These are phyloP conservation scores for Chalciporus sp. DNA, from an alignment of 1,284 basidiomycete genomes.

Conservation along the genomic window DNA sequence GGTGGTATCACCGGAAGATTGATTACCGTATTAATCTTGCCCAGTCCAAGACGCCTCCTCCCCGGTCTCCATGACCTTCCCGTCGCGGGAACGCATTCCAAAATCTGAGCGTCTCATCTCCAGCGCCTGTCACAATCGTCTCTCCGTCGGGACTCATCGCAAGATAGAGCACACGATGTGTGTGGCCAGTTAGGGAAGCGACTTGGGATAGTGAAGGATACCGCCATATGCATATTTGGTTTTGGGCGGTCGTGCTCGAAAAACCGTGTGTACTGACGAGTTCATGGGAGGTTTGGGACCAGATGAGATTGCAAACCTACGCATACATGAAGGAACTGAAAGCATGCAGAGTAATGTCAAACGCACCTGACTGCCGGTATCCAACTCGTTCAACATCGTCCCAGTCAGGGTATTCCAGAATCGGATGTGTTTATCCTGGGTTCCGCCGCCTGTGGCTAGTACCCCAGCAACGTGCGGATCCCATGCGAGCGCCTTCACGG, in stretches of 20 bases:
- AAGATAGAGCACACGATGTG: slow-evolving; percentile 92
- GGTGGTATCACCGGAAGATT: background rate
- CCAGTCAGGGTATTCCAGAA: slow-evolving; percentile 97
- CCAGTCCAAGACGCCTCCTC: slow-evolving; percentile 41
- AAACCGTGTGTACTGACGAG: slow-evolving; percentile 98
- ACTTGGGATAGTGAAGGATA: slow-evolving; percentile 94
- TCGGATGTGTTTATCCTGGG: slow-evolving; percentile 95
- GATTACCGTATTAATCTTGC: slow-evolving; percentile 31
- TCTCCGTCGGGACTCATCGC: slow-evolving; percentile 97
- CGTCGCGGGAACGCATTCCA: slow-evolving; percentile 91
- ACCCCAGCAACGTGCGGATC: slow-evolving; percentile 93
- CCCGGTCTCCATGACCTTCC: slow-evolving; percentile 46
- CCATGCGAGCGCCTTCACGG: slow-evolving; percentile 98
- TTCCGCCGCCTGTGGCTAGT: slow-evolving; percentile 96
- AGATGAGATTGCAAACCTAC: slow-evolving; percentile 96
- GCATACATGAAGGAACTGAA: slow-evolving; percentile 6
- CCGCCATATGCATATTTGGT: slow-evolving; percentile 98
- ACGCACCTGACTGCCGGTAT: slow-evolving; percentile 91
- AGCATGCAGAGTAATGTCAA: background rate
- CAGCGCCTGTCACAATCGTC: slow-evolving; percentile 97
- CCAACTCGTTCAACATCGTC: slow-evolving; percentile 80
- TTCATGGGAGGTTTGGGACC: slow-evolving; percentile 96
- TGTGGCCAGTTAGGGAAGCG: slow-evolving; percentile 93
- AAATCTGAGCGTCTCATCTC: slow-evolving; percentile 95
- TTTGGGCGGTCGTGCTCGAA: slow-evolving; percentile 90